Base-by-base conservation (phyloP, 805 yeast species). In the Vanderwaltozyma polyspora region DNA sequence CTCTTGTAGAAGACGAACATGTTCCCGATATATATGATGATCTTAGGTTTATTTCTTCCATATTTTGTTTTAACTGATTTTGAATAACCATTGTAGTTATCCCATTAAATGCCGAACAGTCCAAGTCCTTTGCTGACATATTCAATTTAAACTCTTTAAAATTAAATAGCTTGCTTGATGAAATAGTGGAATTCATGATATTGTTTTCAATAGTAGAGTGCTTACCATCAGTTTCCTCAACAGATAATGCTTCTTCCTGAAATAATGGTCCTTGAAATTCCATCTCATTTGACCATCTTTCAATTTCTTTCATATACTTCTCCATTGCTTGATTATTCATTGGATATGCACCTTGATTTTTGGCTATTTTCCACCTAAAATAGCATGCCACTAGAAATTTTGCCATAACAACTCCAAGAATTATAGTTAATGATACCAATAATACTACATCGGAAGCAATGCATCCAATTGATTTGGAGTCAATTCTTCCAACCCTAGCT, bases 381-480 rank as follows among this genome's bases (percentile, higher is more conserved):
- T 86, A 84, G 51, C 89, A 78, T 0, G 97, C 96, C 56, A 87
- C 66, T 10, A 79, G 36, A 49, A 91, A 91, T 60, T 87, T 87
- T 29, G 67, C 66, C 34, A 77, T 50, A 14, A 87, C 94, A 35
- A 91, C 72, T 2, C 93, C 70, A 38, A 91, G 66, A 48, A 91
- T 86, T 53, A 91, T 84, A 7, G 80, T 78, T 49, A 91, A 68
- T 1, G 96, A 82, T 5, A 80, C 69, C 45, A 74, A 73, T 39
- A 91, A 68, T 1, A 91, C 95, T 26, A 86, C 76, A 34, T 76
- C 63, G 0, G 96, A 84, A 0, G 95, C 93, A 50, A 91, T 75
- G 61, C 98, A 91, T 6, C 98, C 98, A 48, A 91, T 74, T 6
- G 94, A 75, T 28, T 83, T 83, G 2, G 89, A 75, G 52, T 91